Conservation (phyloP, 495 filamentous ascomycete species). For the Polyplosphaeria fusca region DNA sequence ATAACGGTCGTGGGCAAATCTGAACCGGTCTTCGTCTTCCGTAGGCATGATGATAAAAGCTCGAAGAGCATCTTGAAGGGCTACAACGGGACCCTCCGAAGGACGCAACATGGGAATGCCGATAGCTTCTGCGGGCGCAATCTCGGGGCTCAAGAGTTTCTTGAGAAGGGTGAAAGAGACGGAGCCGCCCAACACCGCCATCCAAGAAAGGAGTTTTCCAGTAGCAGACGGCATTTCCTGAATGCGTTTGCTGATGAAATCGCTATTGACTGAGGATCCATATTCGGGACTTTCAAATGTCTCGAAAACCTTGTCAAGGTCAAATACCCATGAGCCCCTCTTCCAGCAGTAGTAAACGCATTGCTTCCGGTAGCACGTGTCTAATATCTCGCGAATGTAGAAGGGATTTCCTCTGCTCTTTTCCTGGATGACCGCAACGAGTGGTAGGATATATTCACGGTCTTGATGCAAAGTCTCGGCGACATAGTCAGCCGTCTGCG, state of each 20-base stretch:
- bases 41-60: constrained; percentile 71
- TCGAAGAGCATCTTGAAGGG: constrained; percentile 73
- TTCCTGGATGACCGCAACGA: constrained; percentile 73
- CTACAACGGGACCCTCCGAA: constrained; percentile 60
- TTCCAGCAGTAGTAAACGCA: constrained; percentile 84
- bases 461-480: constrained; percentile 65
- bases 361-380: constrained; percentile 75
- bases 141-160: constrained; percentile 62
- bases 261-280: constrained; percentile 72
- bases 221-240: constrained; percentile 69
- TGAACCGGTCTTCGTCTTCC: constrained; percentile 72
- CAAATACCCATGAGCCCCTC: constrained; percentile 73
- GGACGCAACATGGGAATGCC: constrained; percentile 26
- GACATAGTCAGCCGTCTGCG: constrained; percentile 73
- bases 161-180: constrained; percentile 82
- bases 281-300: constrained; percentile 74
- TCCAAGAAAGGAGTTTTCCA: constrained; percentile 81
- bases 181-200: constrained; percentile 68
- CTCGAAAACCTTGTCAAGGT: constrained; percentile 76
- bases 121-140: constrained; percentile 11
- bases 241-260: constrained; percentile 73
- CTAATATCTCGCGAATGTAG: constrained; percentile 87
- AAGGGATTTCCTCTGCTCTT: constrained; percentile 82
- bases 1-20: constrained; percentile 81
- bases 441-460: constrained; percentile 57